Conservation (phyloP, 805 yeast species). For the Brettanomyces custersianus region DNA sequence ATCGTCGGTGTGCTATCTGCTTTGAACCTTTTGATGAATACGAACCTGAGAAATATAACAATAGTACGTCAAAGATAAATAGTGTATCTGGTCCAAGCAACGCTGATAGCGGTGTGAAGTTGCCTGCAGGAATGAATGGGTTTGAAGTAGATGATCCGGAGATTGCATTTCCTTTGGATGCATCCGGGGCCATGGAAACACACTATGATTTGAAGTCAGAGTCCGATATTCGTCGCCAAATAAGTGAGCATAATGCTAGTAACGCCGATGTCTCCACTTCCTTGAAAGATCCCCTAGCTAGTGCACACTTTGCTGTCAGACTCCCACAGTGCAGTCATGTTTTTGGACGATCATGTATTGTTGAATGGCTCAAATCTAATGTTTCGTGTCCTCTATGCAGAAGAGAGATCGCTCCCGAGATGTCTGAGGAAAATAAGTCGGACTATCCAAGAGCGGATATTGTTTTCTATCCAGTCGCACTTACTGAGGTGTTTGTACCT, state of each 20-base stretch:
- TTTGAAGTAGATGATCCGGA: slow-evolving; percentile 18
- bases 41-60: slow-evolving; percentile 1
- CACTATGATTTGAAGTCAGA: slow-evolving; percentile 9
- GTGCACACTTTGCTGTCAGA: slow-evolving; percentile 51
- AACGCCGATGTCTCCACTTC: not conserved
- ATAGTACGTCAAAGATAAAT: not conserved
- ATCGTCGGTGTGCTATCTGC: slow-evolving; percentile 33
- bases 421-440: slow-evolving; percentile 8
- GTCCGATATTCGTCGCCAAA: slow-evolving; percentile 3
- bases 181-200: slow-evolving; percentile 16
- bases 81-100: not conserved
- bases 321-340: slow-evolving; percentile 72
- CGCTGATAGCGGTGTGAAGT: not conserved
- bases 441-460: slow-evolving; percentile 5
- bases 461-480: slow-evolving; percentile 20
- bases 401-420: slow-evolving; percentile 29
- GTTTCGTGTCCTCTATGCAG: slow-evolving; percentile 84
- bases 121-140: slow-evolving; percentile 14
- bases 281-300: slow-evolving; percentile 8
- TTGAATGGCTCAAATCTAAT: slow-evolving; percentile 66
- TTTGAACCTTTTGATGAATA: slow-evolving; percentile 25
- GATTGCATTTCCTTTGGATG: slow-evolving; percentile 19
- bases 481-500: slow-evolving; percentile 23
- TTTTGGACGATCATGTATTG: slow-evolving; percentile 74
- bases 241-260: not conserved